Evolutionary conservation across 1,139 yeast genomes (phyloP), one percentile per base, ranked within the genome.

Genomic region (Suhomyces chickasaworum): DNA sequence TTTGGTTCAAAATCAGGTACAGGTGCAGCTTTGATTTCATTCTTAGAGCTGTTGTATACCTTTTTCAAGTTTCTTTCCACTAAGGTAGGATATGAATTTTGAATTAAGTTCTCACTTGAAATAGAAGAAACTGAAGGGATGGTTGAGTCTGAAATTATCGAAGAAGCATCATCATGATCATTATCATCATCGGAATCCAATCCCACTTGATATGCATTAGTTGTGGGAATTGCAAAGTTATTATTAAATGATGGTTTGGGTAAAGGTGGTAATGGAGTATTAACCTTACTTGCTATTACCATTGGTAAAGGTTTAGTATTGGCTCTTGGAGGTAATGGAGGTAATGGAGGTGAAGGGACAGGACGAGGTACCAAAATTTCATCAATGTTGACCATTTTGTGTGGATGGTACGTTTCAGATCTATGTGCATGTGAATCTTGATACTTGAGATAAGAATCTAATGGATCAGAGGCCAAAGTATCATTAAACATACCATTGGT

Each of bases 11-110:
- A 35, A 17, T 45, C 46, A 12, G 52, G 48, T n/a, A 70, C 49
- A 2, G 78, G 79, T 3, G 72, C 64, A 16, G 44, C 48, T 4
- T 54, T 59, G 35, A 73, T 71, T 4, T 63, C 63, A 50, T 73
- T 73, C 49, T 75, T 75, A 41, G 65, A 55, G 2, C 58, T 45
- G 52, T 74, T 75, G 51, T 72, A 74, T 7, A 71, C 47, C 38
- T 58, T 63, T n/a, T 55, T 51, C 35, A 74, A 53, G 37, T 56
- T 55, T 39, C 56, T 55, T 38, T 58, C 61, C 20, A 58, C 57
- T 6, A 50, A 47, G 18, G 59, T 67, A 7, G 56, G 58, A 17
- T 57, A 48, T 3, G 58, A 40, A 27, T 54, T 56, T n/a, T 56
- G 58, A 13, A 63, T 41, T 10, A 60, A 51, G 21, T 53, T 47